Evolutionary conservation across 768 basidiomycete species (phyloP).

Genomic region (Xerocomellus dryophilus): DNA sequence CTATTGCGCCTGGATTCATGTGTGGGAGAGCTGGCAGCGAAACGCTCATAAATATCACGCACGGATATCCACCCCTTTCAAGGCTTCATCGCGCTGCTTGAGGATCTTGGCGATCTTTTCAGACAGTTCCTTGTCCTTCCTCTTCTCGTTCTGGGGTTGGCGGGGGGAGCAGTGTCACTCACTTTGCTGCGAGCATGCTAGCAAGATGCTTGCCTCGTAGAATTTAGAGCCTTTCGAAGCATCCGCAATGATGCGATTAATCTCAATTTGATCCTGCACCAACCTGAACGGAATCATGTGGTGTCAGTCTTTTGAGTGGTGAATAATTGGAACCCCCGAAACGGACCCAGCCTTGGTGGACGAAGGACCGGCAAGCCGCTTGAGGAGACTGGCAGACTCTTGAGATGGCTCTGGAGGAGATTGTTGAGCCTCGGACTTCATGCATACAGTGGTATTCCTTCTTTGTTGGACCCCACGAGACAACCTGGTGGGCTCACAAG

Average conservation of each 20-base stretch:
- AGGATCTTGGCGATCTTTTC: slow-evolving; percentile 70
- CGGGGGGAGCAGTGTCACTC: not conserved
- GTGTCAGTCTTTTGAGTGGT: slow-evolving; percentile 9
- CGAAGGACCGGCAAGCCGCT: slow-evolving; percentile 83
- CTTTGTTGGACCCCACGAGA: not conserved
- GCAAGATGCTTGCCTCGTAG: slow-evolving; percentile 59
- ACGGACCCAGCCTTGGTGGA: slow-evolving; percentile 85
- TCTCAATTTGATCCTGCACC: slow-evolving; percentile 75
- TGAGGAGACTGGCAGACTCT: slow-evolving; percentile 66
- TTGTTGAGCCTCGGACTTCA: slow-evolving; percentile 21
- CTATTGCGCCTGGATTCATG: slow-evolving; percentile 48
- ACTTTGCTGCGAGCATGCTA: not conserved
- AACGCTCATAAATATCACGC: slow-evolving; percentile 22
- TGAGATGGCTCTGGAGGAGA: slow-evolving; percentile 44
- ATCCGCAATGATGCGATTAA: slow-evolving; percentile 86
- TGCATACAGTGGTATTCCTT: slow-evolving; percentile 6
- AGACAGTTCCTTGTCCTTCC: slow-evolving; percentile 83
- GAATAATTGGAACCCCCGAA: not conserved
- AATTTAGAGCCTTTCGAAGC: slow-evolving; percentile 93
- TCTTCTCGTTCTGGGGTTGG: slow-evolving; percentile 71
- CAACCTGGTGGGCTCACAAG: not conserved
- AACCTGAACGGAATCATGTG: slow-evolving; percentile 41
- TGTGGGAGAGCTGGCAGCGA: not conserved
- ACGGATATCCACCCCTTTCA: slow-evolving; percentile 58
- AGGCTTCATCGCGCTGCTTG: slow-evolving; percentile 56